Base-by-base conservation (phyloP, 2,329 filamentous ascomycete species). In the Cladosporium cucumerinum region DNA sequence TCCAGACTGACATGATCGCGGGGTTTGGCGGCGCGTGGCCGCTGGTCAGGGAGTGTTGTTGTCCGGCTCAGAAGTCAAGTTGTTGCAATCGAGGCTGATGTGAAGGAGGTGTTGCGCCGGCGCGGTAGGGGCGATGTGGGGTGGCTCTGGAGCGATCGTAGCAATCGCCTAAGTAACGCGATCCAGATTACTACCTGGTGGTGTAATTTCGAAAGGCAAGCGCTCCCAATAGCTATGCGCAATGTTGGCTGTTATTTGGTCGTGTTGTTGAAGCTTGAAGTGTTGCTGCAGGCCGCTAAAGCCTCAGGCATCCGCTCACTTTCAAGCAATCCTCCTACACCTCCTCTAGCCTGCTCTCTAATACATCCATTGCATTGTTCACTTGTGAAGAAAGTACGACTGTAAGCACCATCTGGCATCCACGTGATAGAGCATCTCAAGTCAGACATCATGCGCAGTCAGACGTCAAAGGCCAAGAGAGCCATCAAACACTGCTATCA, bases 1-100 rank as follows among this genome's bases (percentile, higher is more conserved):
- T 98, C 95, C 95, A 98, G 71, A 97, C 88, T 46, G 87, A 86
- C 82, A 84, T 85, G n/a, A 11, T 64, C 30, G 61, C 14, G 16
- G 25, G 12, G 2, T 23, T n/a, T 8, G 14, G 36, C 34, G 23
- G 49, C 60, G 21, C 49, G 34, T 55, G 25, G 60, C 60, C 34
- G 60, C 60, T 30, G 34, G 23, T 32, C 18, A 5, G 23, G 10
- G 16, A 16, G 39, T 54, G 18, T 62, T 55, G 49, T 12, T 54
- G 18, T 30, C 34, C 32, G 23, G n/a, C 28, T 51, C 28, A 61
- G n/a, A 39, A 46, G 60, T 52, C 60, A 34, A 36, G 49, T 55
- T 26, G 60, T 46, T 36, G 60, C 49, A 23, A 48, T 32, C 25
- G 25, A 36, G 25, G 55, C 28, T 23, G 51, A 28, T 30, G 18